Conservation (phyloP, 2,329 filamentous ascomycete species). For the Neofusicoccum parvum region DNA sequence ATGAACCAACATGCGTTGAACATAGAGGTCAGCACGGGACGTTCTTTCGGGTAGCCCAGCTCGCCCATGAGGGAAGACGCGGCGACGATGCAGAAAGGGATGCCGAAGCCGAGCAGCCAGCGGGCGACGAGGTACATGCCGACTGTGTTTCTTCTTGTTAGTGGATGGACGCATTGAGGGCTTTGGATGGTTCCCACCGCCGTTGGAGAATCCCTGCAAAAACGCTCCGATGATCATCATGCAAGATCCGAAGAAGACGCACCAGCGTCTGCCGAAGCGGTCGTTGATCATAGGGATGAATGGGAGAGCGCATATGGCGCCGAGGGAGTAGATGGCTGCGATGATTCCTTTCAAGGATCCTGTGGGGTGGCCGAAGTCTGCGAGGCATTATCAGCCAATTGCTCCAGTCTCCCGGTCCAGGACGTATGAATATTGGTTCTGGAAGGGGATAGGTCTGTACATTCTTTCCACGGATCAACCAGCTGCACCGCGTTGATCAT, state of each 20-base stretch:
- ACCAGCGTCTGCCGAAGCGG: conserved; percentile 29
- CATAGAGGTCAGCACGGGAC: conserved; percentile 64
- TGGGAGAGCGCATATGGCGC: conserved; percentile 29
- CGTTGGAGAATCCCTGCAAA: conserved; percentile 41
- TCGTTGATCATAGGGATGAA: conserved; percentile 32
- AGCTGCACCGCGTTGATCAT: conserved; percentile 33
- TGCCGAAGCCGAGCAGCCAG: conserved; percentile 68
- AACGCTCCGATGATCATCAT: conserved; percentile 20
- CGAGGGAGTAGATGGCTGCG: conserved; percentile 30
- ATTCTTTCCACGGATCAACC: conserved; percentile 29
- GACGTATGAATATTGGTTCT: too few relatives aligned
- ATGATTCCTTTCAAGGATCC: conserved; percentile 29
- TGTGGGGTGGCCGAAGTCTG: conserved; percentile 30
- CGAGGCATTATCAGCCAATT: not conserved
- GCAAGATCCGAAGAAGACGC: conserved; percentile 20
- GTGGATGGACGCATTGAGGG: too few relatives aligned
- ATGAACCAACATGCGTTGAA: conserved; percentile 72
- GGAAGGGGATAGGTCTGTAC: conserved; percentile 29
- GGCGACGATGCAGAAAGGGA: conserved; percentile 64
- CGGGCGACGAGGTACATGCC: conserved; percentile 60
- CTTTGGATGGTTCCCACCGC: conserved; percentile 26
- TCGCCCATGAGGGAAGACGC: conserved; percentile 67
- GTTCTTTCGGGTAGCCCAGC: conserved; percentile 69
- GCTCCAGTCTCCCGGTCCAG: too few relatives aligned
- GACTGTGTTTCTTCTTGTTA: conserved; percentile 23